phyloP scores from a whole-genome alignment of 2,329 filamentous ascomycete species.

The Sporothrix pseudoabietina region DNA sequence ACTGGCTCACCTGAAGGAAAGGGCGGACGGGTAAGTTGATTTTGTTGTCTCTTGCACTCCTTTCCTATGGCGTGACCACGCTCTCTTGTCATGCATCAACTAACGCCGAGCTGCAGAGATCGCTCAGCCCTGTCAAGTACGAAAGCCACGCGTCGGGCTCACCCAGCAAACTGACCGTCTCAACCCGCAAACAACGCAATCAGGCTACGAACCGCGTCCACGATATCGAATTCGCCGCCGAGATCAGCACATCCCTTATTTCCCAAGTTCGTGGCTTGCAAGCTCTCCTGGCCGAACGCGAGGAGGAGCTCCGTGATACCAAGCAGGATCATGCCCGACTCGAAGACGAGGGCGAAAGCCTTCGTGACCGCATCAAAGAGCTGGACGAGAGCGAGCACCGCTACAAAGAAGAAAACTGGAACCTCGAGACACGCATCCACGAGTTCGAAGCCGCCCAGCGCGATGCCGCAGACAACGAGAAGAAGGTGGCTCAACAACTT shows the following conservation, averaged over 20 bases:
- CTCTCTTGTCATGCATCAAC: not conserved
- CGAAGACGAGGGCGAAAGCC: conserved; percentile 77
- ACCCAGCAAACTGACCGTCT: conserved; percentile 84
- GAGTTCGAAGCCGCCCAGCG: conserved; percentile 74
- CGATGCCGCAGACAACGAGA: conserved; percentile 79
- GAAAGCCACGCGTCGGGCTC: conserved; percentile 82
- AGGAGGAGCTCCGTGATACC: conserved; percentile 77
- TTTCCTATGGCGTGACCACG: too few species aligned
- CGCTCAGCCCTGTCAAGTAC: conserved; percentile 74
- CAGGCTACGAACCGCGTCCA: conserved; percentile 86
- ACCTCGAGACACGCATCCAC: conserved; percentile 87
- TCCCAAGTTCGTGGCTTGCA: conserved; percentile 93
- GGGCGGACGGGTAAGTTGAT: conserved; percentile 54
- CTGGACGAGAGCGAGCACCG: conserved; percentile 93
- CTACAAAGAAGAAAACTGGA: conserved; percentile 99
- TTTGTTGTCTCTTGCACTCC: not conserved
- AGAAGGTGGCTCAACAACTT: conserved; percentile 74
- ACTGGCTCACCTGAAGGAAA: conserved; percentile 56
- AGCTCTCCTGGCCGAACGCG: conserved; percentile 78
- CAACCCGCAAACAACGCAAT: conserved; percentile 85
- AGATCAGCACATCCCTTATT: conserved; percentile 92
- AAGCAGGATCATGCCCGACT: conserved; percentile 75
- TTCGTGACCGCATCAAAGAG: conserved; percentile 76
- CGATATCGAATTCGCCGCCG: conserved; percentile 97
- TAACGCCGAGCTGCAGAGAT: conserved; percentile 53